Evolutionary conservation across 2,329 filamentous ascomycete genomes (phyloP).

Genomic region (Elsinoe fawcettii): DNA sequence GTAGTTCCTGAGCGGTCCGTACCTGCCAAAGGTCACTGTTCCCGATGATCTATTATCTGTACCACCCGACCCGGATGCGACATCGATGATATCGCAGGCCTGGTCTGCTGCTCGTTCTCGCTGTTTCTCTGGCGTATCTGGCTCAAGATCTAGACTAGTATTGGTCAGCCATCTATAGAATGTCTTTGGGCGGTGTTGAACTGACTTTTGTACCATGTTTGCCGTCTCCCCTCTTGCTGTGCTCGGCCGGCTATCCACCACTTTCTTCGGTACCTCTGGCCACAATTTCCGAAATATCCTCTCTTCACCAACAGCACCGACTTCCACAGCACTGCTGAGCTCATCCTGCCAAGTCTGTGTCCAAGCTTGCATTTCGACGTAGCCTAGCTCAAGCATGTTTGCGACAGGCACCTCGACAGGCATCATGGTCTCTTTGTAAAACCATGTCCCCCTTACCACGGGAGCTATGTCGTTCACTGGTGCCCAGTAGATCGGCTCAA

Average conservation of each 20-base stretch:
- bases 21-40: constrained; percentile 33
- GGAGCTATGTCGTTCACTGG: constrained; percentile 81
- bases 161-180: constrained; percentile 13
- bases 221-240: constrained; percentile 26
- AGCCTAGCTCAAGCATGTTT: constrained; percentile 88
- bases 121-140: constrained; percentile 38
- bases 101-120: constrained; percentile 37
- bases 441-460: constrained; percentile 87
- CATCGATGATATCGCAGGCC: constrained; percentile 42
- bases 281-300: constrained; percentile 81
- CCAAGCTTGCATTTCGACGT: constrained; percentile 77
- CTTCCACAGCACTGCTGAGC: constrained; percentile 78
- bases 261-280: constrained; percentile 53
- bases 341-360: constrained; percentile 90
- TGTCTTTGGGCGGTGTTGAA: background rate
- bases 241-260: constrained; percentile 34
- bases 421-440: constrained; percentile 91
- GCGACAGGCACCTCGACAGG: constrained; percentile 79
- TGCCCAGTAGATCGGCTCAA: constrained; percentile 98
- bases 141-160: constrained; percentile 27
- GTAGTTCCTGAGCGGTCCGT: constrained; percentile 51
- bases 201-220: constrained; percentile 6
- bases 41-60: constrained; percentile 43
- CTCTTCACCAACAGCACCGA: constrained; percentile 82
- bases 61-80: constrained; percentile 38